Evolutionary conservation across 2,329 filamentous ascomycete genomes (phyloP).

Genomic region (Pochonia chlamydosporia): DNA sequence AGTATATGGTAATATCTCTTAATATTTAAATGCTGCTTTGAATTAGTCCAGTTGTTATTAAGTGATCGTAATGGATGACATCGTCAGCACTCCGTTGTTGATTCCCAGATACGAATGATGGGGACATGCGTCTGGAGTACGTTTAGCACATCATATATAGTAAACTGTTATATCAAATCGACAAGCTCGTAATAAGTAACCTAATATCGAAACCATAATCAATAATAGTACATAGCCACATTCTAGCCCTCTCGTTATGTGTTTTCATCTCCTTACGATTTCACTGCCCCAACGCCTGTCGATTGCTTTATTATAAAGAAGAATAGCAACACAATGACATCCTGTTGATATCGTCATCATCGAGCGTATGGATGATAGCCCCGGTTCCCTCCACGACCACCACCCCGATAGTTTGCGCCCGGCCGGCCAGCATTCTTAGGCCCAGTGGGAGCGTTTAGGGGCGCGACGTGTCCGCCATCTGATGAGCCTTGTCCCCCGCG

Average conservation of each 20-base stretch:
- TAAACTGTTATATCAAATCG: too few relatives aligned
- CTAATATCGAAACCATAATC: not conserved
- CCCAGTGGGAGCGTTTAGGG: constrained; percentile 72
- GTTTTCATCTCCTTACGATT: not conserved
- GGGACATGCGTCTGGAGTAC: too few relatives aligned
- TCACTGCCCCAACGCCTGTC: too few relatives aligned
- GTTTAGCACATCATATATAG: too few relatives aligned
- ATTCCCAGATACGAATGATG: too few relatives aligned
- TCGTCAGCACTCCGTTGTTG: too few relatives aligned
- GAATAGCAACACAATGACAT: not conserved
- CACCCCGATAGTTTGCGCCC: constrained; percentile 88
- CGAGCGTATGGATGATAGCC: constrained; percentile 74
- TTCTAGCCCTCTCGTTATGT: not conserved
- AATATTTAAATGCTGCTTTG: too few relatives aligned
- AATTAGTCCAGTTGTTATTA: too few relatives aligned
- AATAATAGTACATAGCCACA: not conserved
- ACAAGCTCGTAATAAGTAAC: not conserved
- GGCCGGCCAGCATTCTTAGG: constrained; percentile 92
- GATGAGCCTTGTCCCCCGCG: constrained; percentile 35
- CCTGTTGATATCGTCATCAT: constrained; percentile 11
- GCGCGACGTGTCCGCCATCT: constrained; percentile 40
- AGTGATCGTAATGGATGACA: too few relatives aligned
- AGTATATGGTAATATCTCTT: too few relatives aligned
- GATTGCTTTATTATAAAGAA: not conserved
- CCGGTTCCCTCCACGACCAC: constrained; percentile 67